A percentile compares a stretch with the other conserved stretches of the same genome.
These are phyloP conservation scores for Aspergillus sergii DNA, from an alignment of 2,329 filamentous ascomycete species.

Conservation along the genomic window DNA sequence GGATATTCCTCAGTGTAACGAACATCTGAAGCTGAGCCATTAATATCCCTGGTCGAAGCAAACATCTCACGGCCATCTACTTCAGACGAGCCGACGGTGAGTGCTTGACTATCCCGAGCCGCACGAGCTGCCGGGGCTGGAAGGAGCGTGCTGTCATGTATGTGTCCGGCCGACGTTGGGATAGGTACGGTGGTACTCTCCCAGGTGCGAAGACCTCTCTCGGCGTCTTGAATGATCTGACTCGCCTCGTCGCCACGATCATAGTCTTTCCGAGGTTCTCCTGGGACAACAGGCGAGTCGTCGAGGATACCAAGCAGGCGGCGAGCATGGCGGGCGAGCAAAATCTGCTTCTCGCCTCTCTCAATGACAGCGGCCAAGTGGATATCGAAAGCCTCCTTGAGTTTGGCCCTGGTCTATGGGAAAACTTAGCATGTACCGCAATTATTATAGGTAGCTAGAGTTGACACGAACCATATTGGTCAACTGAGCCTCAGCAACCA, in stretches of 20 bases:
- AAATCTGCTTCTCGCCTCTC: constrained; percentile 93
- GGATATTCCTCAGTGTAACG: neutral
- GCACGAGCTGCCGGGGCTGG: constrained; percentile 24
- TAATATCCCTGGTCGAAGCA: constrained; percentile 6
- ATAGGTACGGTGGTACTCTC: constrained; percentile 59
- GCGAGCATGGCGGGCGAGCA: constrained; percentile 87
- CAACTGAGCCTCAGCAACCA: constrained; percentile 95
- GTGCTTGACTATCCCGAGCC: constrained; percentile 4
- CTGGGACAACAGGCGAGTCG: constrained; percentile 85
- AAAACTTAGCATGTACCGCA: neutral
- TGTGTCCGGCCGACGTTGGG: constrained; percentile 48
- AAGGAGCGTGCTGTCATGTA: constrained; percentile 47
- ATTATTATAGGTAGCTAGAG: neutral
- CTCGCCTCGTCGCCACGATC: constrained; percentile 68
- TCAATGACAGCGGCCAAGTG: constrained; percentile 92
- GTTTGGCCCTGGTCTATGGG: constrained; percentile 81
- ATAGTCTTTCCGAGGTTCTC: constrained; percentile 74
- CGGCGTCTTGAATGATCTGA: constrained; percentile 88
- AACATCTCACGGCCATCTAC: neutral
- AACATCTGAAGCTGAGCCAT: constrained; percentile 8
- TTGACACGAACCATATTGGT: constrained; percentile 76
- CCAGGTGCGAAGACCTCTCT: constrained; percentile 84
- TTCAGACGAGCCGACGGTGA: neutral
- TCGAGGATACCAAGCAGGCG: constrained; percentile 84
- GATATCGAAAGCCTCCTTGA: constrained; percentile 90